Base-by-base conservation (phyloP, 192 early-diverging fungal genomes). In the Coemansia sp. region DNA sequence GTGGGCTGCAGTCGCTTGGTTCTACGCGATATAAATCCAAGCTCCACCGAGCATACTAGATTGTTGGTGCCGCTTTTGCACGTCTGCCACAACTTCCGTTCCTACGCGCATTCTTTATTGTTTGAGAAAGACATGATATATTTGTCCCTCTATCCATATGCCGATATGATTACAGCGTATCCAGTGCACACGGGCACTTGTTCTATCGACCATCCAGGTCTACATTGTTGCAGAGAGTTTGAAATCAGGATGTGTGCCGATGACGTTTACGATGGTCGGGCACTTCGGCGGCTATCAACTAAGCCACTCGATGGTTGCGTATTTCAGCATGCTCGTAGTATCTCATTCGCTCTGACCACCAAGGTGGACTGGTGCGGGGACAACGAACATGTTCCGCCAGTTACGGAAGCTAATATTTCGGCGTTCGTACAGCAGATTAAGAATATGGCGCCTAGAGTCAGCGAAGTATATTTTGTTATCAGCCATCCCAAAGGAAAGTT, bases 401-500 rank as follows among this genome's bases (percentile, higher is more conserved):
- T 21, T 4, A 46, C 19, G 1, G 19, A 4, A 2, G 54, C 34
- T 7, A 57, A 57, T 34, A 35, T 3, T 0, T 8, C 1, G 14
- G 27, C 14, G 3, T 57, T 57, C 14, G 31, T 19, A 0, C 0
- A 36, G 14, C 54, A 33, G 9, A 29, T 57, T 14, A 57, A 36
- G 34, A 10, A 57, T 3, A 57, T 57, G 17, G 0, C 1, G 3
- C 54, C 54, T 6, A 34, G 27, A 14, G 16, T 35, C 19, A 11
- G 14, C 31, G 5, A 57, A 1, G 17, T 57, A 13, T 10, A 35
- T n/a, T 0, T 33, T 0, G 3, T 10, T 14, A 41, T 41, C 40
- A 0, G 11, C 0, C 0, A 24, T 24, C 10, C 0, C 11, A 1
- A 6, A 1, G 40, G 40, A 0, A 4, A 41, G 0, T 0, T 3